phyloP scores from a whole-genome alignment of 1,284 basidiomycete genomes.

The Stygiomarasmius scandens region DNA sequence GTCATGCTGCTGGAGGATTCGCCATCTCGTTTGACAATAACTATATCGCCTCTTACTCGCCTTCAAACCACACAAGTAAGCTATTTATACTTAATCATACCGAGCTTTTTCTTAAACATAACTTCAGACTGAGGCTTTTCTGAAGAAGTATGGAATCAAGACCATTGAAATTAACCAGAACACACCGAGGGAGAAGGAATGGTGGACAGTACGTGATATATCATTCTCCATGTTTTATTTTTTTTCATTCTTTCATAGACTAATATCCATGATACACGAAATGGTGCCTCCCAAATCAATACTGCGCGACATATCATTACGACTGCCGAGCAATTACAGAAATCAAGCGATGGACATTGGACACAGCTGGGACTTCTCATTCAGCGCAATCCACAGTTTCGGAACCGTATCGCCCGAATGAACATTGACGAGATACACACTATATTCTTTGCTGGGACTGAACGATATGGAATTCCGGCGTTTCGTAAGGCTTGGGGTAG shows the following conservation, averaged over 20 bases:
- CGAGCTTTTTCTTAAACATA: neutral
- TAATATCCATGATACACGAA: neutral
- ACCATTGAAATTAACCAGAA: neutral
- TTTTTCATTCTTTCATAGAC: neutral
- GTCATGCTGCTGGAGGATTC: neutral
- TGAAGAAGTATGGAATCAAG: neutral
- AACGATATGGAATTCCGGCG: neutral
- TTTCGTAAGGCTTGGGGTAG: conserved; percentile 4
- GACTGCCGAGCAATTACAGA: conserved; percentile 4
- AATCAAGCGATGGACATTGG: neutral
- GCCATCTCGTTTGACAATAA: neutral
- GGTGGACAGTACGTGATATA: neutral
- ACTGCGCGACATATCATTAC: neutral
- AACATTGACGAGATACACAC: conserved; percentile 5
- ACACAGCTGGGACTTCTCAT: neutral
- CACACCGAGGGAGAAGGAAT: neutral
- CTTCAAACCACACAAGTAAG: neutral
- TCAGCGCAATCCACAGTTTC: neutral
- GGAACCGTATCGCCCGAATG: neutral
- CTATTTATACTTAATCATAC: neutral
- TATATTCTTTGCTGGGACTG: neutral
- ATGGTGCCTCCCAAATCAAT: neutral
- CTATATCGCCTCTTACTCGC: neutral
- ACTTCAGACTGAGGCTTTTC: neutral
- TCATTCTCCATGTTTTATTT: neutral